Evolutionary conservation across 208 protist species (phyloP).

Genomic region (Acanthamoeba royreba): DNA sequence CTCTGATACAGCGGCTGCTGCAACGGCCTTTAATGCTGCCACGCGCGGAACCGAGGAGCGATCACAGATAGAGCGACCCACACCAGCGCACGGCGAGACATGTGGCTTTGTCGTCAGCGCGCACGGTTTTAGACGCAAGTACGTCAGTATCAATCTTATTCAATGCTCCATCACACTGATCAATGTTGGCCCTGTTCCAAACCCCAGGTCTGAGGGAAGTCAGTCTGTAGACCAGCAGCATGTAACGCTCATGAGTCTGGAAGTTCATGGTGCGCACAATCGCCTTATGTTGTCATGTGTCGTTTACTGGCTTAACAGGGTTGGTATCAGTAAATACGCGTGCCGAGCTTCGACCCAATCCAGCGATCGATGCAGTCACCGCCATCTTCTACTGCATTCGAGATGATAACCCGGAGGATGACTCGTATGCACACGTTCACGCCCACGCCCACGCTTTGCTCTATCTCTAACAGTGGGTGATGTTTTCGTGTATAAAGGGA

Average conservation of each 20-base stretch:
- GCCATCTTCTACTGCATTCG: conserved; percentile 51
- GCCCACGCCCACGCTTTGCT: neutral
- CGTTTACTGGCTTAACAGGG: no score
- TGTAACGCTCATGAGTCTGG: conserved; percentile 22
- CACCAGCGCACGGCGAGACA: neutral
- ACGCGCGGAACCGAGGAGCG: neutral
- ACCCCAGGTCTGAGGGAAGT: no score
- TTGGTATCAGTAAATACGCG: conserved; percentile 27
- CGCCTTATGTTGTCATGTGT: neutral
- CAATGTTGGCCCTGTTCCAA: no score
- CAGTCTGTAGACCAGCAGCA: conserved; percentile 14
- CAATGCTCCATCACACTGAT: no score
- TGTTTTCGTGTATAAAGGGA: no score
- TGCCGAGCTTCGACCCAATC: conserved; percentile 1
- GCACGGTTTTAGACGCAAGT: neutral
- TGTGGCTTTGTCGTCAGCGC: conserved; percentile 2
- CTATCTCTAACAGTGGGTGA: neutral
- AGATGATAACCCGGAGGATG: conserved; percentile 1
- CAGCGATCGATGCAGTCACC: neutral
- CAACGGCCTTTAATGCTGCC: neutral
- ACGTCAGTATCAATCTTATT: neutral
- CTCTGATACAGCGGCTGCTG: neutral
- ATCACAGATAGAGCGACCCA: conserved; percentile 28
- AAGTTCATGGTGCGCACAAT: neutral
- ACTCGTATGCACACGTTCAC: neutral